These are phyloP conservation scores for Grosmannia serpens DNA, from an alignment of 2,329 filamentous ascomycete species.

Conservation along the genomic window DNA sequence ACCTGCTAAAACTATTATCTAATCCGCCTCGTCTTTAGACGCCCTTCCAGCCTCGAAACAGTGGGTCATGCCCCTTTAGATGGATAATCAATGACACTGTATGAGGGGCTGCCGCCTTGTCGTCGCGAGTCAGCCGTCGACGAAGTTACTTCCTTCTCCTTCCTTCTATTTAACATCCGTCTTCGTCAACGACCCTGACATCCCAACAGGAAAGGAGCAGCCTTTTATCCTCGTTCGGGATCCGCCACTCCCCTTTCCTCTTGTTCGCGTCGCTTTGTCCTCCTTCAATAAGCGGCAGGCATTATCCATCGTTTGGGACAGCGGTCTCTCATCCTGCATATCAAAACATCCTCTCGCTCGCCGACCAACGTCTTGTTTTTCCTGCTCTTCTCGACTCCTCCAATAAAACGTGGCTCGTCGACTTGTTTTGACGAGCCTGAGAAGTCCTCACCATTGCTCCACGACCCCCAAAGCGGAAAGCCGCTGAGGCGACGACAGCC, in stretches of 20 bases:
- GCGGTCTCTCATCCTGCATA: neutral
- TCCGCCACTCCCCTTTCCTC: neutral
- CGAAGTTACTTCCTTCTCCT: neutral
- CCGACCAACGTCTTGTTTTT: neutral
- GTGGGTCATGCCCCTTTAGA: neutral
- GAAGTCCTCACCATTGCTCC: slow-evolving; percentile 42
- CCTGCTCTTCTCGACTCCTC: neutral
- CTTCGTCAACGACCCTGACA: neutral
- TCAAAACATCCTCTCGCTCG: neutral
- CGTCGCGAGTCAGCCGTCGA: neutral
- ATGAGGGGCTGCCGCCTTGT: neutral
- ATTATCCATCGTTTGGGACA: neutral
- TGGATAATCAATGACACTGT: neutral
- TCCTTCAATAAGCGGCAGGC: neutral
- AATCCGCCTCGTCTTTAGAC: neutral
- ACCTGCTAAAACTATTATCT: neutral
- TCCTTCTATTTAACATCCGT: neutral
- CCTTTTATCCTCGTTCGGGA: neutral
- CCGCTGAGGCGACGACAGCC: slow-evolving; percentile 52
- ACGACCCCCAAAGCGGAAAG: slow-evolving; percentile 48
- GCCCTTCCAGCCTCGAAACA: neutral
- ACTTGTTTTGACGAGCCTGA: slow-evolving; percentile 12
- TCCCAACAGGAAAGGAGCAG: neutral
- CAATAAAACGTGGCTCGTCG: slow-evolving; percentile 11
- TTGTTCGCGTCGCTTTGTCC: neutral